Percentiles rank a stretch among this genome's conserved stretches.
phyloP scores from a whole-genome alignment of 2,329 filamentous ascomycete species.

The Dryadomyces quercivorus region DNA sequence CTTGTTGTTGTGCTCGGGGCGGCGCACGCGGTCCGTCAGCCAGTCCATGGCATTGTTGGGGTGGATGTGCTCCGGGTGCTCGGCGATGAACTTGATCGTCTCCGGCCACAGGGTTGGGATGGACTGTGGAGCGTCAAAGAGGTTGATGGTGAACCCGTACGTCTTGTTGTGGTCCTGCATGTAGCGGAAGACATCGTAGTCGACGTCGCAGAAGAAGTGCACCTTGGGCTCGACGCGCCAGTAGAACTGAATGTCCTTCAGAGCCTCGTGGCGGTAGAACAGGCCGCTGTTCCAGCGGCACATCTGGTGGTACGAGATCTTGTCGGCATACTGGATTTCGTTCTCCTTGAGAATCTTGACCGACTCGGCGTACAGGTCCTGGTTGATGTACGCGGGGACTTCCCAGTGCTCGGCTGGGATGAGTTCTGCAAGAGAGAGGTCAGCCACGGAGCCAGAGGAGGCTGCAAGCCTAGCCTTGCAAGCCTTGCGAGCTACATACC shows the following conservation, averaged over 20 bases:
- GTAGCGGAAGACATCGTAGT: constrained; percentile 96
- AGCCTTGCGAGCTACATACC: constrained; percentile 38
- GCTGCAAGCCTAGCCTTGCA: too few species aligned
- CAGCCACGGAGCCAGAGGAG: neutral
- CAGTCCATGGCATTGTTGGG: constrained; percentile 78
- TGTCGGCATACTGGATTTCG: constrained; percentile 79
- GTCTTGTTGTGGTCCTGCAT: constrained; percentile 99
- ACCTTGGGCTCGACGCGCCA: constrained; percentile 99
- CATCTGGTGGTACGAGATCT: constrained; percentile 95
- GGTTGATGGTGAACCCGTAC: constrained; percentile 95
- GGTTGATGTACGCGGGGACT: constrained; percentile 82
- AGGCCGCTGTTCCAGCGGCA: constrained; percentile 97
- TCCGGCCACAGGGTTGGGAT: constrained; percentile 92
- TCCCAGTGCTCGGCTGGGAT: constrained; percentile 96
- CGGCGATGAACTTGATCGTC: constrained; percentile 77
- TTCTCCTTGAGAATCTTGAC: constrained; percentile 71
- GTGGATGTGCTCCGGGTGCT: constrained; percentile 70
- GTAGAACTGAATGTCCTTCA: constrained; percentile 77
- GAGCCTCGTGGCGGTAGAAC: constrained; percentile 91
- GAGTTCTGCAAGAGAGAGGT: constrained; percentile 41
- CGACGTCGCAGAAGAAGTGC: constrained; percentile 97
- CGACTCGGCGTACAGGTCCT: constrained; percentile 74
- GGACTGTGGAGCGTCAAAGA: constrained; percentile 83
- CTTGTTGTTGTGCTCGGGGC: constrained; percentile 66
- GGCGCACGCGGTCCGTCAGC: constrained; percentile 65